Evolutionary conservation across 371 early-diverging fungal species (phyloP).

Genomic region (Mortierella sp.): DNA sequence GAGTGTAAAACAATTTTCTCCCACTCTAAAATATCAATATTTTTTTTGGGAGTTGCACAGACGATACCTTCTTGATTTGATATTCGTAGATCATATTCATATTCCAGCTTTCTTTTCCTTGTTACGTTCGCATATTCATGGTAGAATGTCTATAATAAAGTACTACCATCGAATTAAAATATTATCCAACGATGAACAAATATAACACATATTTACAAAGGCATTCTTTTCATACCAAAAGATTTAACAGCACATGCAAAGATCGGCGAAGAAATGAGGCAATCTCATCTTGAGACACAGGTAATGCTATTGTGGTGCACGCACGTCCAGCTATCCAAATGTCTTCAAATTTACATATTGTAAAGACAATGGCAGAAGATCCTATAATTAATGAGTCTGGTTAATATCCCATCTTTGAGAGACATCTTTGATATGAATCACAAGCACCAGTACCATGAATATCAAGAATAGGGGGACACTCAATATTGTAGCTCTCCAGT

Average conservation of each 20-base stretch:
- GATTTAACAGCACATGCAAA: constrained; percentile 6
- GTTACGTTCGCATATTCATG: too few relatives aligned
- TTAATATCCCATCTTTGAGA: constrained; percentile 7
- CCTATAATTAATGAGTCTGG: constrained; percentile 3
- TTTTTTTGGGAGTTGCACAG: too few relatives aligned
- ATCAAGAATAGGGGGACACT: constrained; percentile 5
- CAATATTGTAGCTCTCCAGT: constrained; percentile 20
- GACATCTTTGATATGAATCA: not conserved
- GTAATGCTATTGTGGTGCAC: constrained; percentile 12
- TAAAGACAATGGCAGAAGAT: not conserved
- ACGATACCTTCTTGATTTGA: not conserved
- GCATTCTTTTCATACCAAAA: constrained; percentile 19
- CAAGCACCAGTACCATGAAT: constrained; percentile 7
- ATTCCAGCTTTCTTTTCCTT: too few relatives aligned
- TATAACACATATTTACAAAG: not conserved
- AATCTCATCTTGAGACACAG: constrained; percentile 1
- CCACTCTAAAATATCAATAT: not conserved
- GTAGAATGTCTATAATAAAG: too few relatives aligned
- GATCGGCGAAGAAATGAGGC: constrained; percentile 3
- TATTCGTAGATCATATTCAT: not conserved
- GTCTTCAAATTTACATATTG: constrained; percentile 1
- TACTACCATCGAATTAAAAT: too few relatives aligned
- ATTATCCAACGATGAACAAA: not conserved
- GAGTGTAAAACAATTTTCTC: not conserved
- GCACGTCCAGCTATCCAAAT: constrained; percentile 23